A percentile compares a stretch with the other conserved stretches of the same genome.
Conservation (phyloP, 495 filamentous ascomycete genomes). For the Podospora didyma region DNA sequence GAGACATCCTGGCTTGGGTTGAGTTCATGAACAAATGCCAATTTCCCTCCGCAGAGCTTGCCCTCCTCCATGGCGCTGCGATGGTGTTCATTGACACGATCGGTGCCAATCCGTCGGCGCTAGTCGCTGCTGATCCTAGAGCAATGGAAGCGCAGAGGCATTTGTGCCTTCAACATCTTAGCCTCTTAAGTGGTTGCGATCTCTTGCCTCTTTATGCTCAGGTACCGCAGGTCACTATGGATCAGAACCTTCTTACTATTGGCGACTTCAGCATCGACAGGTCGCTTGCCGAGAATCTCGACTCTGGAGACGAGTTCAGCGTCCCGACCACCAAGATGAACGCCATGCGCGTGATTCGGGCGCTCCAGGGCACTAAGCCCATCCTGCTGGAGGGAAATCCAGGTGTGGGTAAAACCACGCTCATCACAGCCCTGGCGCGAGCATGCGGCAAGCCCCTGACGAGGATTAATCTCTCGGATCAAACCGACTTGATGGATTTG, state of each 20-base stretch:
- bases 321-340: conserved; percentile 89
- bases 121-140: conserved; percentile 62
- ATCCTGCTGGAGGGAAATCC: conserved; percentile 94
- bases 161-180: conserved; percentile 68
- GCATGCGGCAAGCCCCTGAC: conserved; percentile 76
- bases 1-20: conserved; percentile 92
- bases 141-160: conserved; percentile 58
- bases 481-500: conserved; percentile 94
- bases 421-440: conserved; percentile 77
- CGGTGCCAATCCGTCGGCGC: conserved; percentile 86
- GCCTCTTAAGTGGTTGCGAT: conserved; percentile 60
- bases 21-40: conserved; percentile 74
- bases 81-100: conserved; percentile 95
- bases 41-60: conserved; percentile 33
- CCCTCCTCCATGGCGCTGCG: conserved; percentile 79
- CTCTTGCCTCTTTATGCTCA: conserved; percentile 59
- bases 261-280: conserved; percentile 70
- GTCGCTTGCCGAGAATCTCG: conserved; percentile 38
- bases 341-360: conserved; percentile 82
- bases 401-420: conserved; percentile 94
- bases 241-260: conserved; percentile 51
- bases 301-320: conserved; percentile 69
- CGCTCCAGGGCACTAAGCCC: conserved; percentile 84
- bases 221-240: conserved; percentile 40
- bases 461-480: conserved; percentile 94